Evolutionary conservation across 331 rosid species (phyloP), one percentile per base, ranked within the genome.

Genomic region (Prunus yedoensis): DNA sequence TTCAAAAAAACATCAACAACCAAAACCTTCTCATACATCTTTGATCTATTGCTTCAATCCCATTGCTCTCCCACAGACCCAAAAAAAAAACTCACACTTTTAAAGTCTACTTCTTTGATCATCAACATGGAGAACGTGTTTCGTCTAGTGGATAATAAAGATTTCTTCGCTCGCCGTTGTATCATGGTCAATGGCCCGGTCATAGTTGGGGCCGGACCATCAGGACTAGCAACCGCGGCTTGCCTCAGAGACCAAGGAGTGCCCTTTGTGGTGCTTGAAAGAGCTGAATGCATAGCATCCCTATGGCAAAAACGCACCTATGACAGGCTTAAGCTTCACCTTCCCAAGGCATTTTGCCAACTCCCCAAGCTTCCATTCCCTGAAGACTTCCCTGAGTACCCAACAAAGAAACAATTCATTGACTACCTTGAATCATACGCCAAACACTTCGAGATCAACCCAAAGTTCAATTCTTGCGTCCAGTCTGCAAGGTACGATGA

Each of bases 201-300:
- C 2, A 95, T 95, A 57, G 88, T 95, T 10, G 99, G 99, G 2
- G 99, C 99, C 3, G 99, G 99, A 11, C 99, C 99, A 0, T 90
- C 99, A 0, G 99, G 99, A 0, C 78, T 95, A 0, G 97, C 99
- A 81, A 90, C 98, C 0, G 99, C 96, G 1, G 99, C 99, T 61
- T 88, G 97, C 68, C 97, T 95, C 4, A 84, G 79, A 75, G 94
- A 92, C 74, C 97, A 95, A 79, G 96, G 99, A 30, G 97, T 95
- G 13, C 98, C 99, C 51, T 95, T 86, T 38, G 77, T 83, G 47
- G 89, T 92, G 72, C 92, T 95, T 0, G 99, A 95, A 54, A 77
- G 94, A 75, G 88, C 96, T 25, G 96, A 92, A 6, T 95, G 99
- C 82, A 88, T 95, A 76, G 99, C 99, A 5, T 95, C 99, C 0